Evolutionary conservation across 768 basidiomycete species (phyloP), one percentile per base, ranked within the genome.

Genomic region (Suillus lakei): DNA sequence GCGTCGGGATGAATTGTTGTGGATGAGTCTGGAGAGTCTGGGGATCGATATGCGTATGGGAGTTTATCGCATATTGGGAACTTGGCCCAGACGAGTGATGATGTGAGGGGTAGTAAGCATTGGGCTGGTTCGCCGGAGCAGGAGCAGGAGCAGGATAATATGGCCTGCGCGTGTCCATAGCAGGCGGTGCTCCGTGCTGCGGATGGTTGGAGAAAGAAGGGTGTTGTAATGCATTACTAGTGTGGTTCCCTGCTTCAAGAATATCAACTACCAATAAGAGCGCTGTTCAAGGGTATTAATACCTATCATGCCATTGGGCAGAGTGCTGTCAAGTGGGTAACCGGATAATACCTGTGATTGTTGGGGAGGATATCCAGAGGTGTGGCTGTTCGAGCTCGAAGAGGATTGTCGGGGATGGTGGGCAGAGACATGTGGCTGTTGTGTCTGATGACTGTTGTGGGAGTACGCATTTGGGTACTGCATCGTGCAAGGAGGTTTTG

Each of bases 1-100:
- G 84, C 1, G 85, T 85, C 5, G 84, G 82, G 48, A 85, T 82
- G 68, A 85, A 86, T 7, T 78, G 77, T 3, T 71, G 71, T 28
- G 73, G 67, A 70, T 67, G 69, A 34, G 69, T 0, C 53, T 69
- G 69, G 53, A 67, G 66, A 36, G 68, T 1, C 46, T 68, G 70
- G n/a, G 66, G 51, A 59, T 32, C 69, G 50, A 70, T 26, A 32
- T 70, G 69, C 4, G 63, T 23, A 10, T 75, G 60, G 26, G 70
- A 38, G 32, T 53, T 30, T 13, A 53, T 18, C 10, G 48, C 6
- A 28, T 59, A 59, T 21, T 59, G 58, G 6, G 58, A 26, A 59
- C 18, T 12, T 7, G 58, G 58, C 5, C 10, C 58, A 13, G 58
- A 41, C 10, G 26, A 3, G 26, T 41, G 39, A 28, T 50, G 62